Evolutionary conservation across 2,329 filamentous ascomycete species (phyloP).

Genomic region (Pseudocercospora fijiensis): DNA sequence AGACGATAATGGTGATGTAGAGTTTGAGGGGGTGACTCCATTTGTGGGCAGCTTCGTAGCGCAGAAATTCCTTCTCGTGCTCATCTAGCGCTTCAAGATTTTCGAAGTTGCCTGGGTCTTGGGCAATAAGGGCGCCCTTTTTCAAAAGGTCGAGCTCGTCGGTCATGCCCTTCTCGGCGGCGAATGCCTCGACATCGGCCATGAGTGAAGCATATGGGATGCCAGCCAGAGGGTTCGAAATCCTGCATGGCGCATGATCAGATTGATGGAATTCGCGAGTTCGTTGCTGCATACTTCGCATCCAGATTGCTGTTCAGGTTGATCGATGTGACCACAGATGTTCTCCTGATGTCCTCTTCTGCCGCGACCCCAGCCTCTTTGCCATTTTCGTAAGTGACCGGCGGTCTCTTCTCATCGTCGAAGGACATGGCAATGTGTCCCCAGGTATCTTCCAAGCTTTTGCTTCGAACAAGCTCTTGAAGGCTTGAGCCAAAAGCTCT

Average conservation of each 20-base stretch:
- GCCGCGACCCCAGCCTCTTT: neutral
- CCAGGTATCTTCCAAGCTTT: neutral
- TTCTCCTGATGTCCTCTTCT: slow-evolving; percentile 12
- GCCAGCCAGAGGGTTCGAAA: slow-evolving; percentile 57
- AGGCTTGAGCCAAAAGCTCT: neutral
- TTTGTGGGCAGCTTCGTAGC: slow-evolving; percentile 49
- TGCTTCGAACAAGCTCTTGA: neutral
- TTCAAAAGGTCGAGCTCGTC: slow-evolving; percentile 46
- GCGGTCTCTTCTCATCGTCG: slow-evolving; percentile 12
- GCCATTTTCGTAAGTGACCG: slow-evolving; percentile 5
- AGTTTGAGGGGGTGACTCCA: slow-evolving; percentile 52
- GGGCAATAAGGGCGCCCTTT: slow-evolving; percentile 52
- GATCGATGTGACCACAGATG: slow-evolving; percentile 13
- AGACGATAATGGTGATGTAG: slow-evolving; percentile 54
- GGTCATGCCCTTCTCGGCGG: slow-evolving; percentile 45
- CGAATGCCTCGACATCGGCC: slow-evolving; percentile 56
- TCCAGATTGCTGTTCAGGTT: slow-evolving; percentile 31
- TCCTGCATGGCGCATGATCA: slow-evolving; percentile 16
- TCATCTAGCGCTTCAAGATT: slow-evolving; percentile 46
- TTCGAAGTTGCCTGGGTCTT: slow-evolving; percentile 50
- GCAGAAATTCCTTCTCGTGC: slow-evolving; percentile 45
- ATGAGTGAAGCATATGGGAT: slow-evolving; percentile 55
- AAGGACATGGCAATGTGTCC: slow-evolving; percentile 2
- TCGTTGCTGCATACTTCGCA: slow-evolving; percentile 23
- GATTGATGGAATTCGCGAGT: neutral